These are phyloP conservation scores for Rosa hybrid DNA, from an alignment of 331 rosid species.

Conservation along the genomic window DNA sequence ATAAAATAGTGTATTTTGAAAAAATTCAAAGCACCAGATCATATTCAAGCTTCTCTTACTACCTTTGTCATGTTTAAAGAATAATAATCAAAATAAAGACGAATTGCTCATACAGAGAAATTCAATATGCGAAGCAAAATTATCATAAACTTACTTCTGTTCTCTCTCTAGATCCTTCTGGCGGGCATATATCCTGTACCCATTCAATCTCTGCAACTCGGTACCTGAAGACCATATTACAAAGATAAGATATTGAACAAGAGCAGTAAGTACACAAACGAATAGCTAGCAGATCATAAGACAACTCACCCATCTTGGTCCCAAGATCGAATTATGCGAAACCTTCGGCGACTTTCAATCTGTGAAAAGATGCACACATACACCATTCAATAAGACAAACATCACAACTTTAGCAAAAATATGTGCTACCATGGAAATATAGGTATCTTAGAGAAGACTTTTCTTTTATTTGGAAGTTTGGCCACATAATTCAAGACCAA, in stretches of 20 bases:
- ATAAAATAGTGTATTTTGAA: neutral
- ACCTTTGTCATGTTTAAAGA: neutral
- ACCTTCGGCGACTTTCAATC: constrained; percentile 91
- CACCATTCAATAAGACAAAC: neutral
- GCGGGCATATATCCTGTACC: constrained; percentile 64
- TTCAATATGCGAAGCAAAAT: constrained; percentile 23
- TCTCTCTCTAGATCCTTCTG: constrained; percentile 73
- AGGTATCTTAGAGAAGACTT: neutral
- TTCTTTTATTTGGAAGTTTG: neutral
- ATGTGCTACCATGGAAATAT: neutral
- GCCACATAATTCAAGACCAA: neutral
- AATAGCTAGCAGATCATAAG: constrained; percentile 26
- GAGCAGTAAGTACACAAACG: constrained; percentile 9
- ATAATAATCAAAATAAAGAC: neutral
- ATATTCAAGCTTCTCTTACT: neutral
- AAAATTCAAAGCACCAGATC: neutral
- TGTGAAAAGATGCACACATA: constrained; percentile 34
- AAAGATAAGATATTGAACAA: constrained; percentile 28
- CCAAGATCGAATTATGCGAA: constrained; percentile 67
- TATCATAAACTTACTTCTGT: constrained; percentile 53
- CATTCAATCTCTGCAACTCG: constrained; percentile 97
- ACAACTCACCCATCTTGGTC: constrained; percentile 90
- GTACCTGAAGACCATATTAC: constrained; percentile 55
- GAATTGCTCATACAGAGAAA: constrained; percentile 12
- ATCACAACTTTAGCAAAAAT: neutral